Evolutionary conservation across 495 filamentous ascomycete species (phyloP), one percentile per base, ranked within the genome.

Genomic region (Parachaetomium inaequale): DNA sequence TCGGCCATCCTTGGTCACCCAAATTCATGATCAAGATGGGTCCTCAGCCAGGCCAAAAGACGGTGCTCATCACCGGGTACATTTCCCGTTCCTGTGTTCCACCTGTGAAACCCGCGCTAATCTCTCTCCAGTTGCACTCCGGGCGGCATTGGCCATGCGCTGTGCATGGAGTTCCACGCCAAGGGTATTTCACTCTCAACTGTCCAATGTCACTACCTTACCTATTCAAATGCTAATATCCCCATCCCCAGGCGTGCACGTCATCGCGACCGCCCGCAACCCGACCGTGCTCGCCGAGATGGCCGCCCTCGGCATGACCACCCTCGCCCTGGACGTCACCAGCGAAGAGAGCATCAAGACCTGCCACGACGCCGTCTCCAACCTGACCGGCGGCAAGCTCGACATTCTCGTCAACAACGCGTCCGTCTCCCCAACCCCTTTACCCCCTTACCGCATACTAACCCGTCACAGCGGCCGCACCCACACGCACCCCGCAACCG

Each of bases 381-480:
- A 71, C n/a, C 59, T 82, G 34, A 87, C 83, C 0, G 78, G 77
- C 54, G 84, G 83, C 12, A 81, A 68, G 54, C 74, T 90, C n/a
- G 82, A 88, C 68, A 81, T 82, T 55, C 76, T 89, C 19, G 78
- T 90, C 58, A 90, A 90, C 69, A 89, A 89, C 67, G 85, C 85
- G 78, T 81, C 49, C 42, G 79, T 70, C 15, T 6, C 7, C 6
- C 7, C n/a, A 14, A 17, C 8, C 42, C 42, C 21, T 38, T n/a
- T n/a, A n/a, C 38, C n/a, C 26, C 45, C 5, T 21, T 52, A 7
- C 25, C 29, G n/a, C 25, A 8, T 23, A 19, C 26, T 49, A 15
- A 34, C 26, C 23, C 46, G 17, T 28, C 17, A 31, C 56, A 80
- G 78, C 19, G 86, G 86, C 28, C 76, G 74, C 47, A 77, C 72